Conservation (phyloP, 768 basidiomycete genomes). For the Trametes punicea region DNA sequence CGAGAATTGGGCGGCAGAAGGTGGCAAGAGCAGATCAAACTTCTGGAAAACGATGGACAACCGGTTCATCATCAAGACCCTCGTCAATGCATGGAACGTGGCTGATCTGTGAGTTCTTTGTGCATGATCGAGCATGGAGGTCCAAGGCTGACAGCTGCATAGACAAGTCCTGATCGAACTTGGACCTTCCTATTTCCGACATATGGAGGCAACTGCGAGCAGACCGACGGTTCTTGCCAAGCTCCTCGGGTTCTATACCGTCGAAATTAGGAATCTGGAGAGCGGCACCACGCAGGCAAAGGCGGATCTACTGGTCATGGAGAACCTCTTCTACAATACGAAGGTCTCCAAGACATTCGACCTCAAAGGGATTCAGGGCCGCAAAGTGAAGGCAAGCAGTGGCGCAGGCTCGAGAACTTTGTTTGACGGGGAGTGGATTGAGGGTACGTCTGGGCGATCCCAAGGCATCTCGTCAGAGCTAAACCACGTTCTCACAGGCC, state of each 20-base stretch:
- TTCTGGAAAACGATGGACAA: slow-evolving; percentile 84
- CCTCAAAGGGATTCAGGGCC: slow-evolving; percentile 78
- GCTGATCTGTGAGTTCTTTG: slow-evolving; percentile 63
- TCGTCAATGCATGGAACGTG: slow-evolving; percentile 85
- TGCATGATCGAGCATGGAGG: neutral
- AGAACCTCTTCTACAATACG: slow-evolving; percentile 75
- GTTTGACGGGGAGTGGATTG: slow-evolving; percentile 85
- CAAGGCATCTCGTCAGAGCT: neutral
- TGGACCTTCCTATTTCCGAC: slow-evolving; percentile 74
- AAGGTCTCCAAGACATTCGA: slow-evolving; percentile 72
- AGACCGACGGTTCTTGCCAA: slow-evolving; percentile 72
- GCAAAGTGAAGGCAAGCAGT: slow-evolving; percentile 57
- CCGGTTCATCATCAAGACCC: slow-evolving; percentile 78
- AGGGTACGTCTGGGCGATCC: slow-evolving; percentile 41
- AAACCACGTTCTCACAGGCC: slow-evolving; percentile 39
- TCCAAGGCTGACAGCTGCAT: neutral
- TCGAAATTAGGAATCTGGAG: slow-evolving; percentile 73
- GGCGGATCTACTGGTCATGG: slow-evolving; percentile 80
- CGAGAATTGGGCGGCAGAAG: slow-evolving; percentile 68
- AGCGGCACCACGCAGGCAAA: slow-evolving; percentile 61
- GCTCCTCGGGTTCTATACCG: slow-evolving; percentile 76
- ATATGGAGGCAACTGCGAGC: slow-evolving; percentile 67
- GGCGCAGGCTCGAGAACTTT: slow-evolving; percentile 51
- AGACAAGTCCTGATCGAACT: slow-evolving; percentile 79
- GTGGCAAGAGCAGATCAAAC: slow-evolving; percentile 77